phyloP scores from a whole-genome alignment of 2,329 filamentous ascomycete species.

The Nemania serpens region DNA sequence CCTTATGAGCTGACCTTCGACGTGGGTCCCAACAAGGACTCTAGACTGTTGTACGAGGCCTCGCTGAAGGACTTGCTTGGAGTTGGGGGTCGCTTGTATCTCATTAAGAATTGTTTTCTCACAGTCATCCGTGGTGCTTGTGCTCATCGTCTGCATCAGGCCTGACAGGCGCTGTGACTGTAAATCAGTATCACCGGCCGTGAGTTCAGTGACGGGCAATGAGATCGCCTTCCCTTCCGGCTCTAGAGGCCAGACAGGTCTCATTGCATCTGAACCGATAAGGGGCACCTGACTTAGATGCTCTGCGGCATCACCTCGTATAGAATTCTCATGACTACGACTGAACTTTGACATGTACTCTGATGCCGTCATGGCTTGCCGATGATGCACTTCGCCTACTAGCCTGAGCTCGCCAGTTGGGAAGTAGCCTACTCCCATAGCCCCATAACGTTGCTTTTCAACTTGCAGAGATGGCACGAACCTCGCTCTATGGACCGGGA shows the following conservation, averaged over 20 bases:
- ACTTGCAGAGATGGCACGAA: conserved; percentile 19
- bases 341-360: conserved; percentile 29
- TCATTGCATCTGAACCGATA: background rate
- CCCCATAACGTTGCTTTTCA: background rate
- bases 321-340: conserved; percentile 11
- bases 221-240: background rate
- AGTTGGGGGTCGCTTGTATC: background rate
- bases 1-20: background rate
- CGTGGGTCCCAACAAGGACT: background rate
- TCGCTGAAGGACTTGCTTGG: background rate
- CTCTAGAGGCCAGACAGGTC: background rate
- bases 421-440: background rate
- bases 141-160: background rate
- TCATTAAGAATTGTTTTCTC: background rate
- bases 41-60: background rate
- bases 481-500: conserved; percentile 22
- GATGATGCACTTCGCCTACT: conserved; percentile 19
- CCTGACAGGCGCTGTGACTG: background rate
- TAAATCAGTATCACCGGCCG: background rate
- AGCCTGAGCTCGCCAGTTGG: conserved; percentile 17
- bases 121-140: background rate
- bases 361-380: conserved; percentile 24
- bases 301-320: background rate
- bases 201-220: background rate
- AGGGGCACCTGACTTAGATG: background rate